A percentile compares a stretch with the other conserved stretches of the same genome.
Conservation (phyloP, 2,329 filamentous ascomycete species). For the Claviceps maximensis region DNA sequence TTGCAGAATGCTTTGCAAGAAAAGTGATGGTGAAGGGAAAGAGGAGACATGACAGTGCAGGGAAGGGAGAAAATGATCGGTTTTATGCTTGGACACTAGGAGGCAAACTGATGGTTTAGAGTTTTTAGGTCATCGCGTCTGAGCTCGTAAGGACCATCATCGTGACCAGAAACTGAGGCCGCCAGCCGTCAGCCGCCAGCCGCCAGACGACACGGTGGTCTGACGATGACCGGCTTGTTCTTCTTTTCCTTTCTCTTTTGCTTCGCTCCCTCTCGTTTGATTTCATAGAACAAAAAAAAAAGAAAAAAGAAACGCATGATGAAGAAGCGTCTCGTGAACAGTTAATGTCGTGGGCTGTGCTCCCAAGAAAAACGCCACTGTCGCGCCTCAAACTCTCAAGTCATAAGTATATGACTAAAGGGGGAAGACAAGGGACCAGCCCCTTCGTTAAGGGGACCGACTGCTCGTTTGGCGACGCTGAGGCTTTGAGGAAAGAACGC, state of each 20-base stretch:
- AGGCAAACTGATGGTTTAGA: neutral
- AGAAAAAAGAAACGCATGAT: neutral
- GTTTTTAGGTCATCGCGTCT: neutral
- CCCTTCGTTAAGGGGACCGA: neutral
- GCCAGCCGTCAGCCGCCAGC: neutral
- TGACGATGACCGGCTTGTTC: neutral
- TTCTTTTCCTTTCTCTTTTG: neutral
- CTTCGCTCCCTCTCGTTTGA: neutral
- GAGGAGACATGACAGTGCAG: neutral
- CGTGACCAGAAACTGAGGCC: no score
- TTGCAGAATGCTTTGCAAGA: neutral
- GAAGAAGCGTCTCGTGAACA: neutral
- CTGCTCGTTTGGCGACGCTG: neutral
- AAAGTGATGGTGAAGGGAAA: no score
- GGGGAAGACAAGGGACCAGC: neutral
- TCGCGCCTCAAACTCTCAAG: neutral
- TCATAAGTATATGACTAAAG: neutral
- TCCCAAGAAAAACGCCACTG: neutral
- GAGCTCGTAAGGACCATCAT: neutral
- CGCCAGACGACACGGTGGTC: neutral
- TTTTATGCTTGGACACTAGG: neutral
- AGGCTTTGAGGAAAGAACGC: neutral
- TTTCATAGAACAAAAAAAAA: no score
- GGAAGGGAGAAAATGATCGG: neutral
- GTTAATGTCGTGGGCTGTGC: neutral